Evolutionary conservation across 306 rosid genomes (phyloP), one percentile per base, ranked within the genome.

Genomic region (Pachyrhizus erosus): DNA sequence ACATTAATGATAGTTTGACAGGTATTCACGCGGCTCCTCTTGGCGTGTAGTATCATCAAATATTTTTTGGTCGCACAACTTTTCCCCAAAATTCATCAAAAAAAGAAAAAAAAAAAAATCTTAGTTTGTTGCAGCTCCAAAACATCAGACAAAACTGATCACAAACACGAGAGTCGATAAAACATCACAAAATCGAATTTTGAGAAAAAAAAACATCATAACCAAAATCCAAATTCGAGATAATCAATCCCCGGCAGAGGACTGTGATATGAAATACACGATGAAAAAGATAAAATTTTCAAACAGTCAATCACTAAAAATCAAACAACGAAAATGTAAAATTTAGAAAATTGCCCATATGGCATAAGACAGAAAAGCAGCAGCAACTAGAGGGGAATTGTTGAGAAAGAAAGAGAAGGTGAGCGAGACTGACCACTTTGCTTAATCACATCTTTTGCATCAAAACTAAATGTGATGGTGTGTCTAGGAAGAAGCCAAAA

Each of bases 401-500:
- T 29, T 27, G 54, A 29, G 64, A 58, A 14, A 17, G 46, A 12
- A 14, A 27, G 54, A 29, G 64, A 58, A 14, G 20, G 46, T 12
- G 21, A 27, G 11, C n/a, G 5, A 64, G 29, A 70, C 84, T 70
- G 37, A 94, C 99, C 97, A 73, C 91, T 83, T 62, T 86, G 88
- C 83, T 91, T 95, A 77, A 91, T 83, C 45, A 39, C 84, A 68
- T 87, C 84, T 64, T 82, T 89, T 1, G 96, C 98, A 73, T 93
- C 99, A 72, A 87, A 95, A 39, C 88, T 79, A 2, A 6, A 34
- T 2, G 76, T 69, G 31, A 54, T 23, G 4, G 82, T n/a, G 58
- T 64, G 80, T 61, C 61, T 67, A 10, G 99, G 99, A 90, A 91
- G 86, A 80, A 92, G 51, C 96, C 97, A 96, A 70, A 93, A 96